Percentiles rank a stretch among this genome's conserved stretches.
These are phyloP conservation scores for Peronosclerospora sorghi DNA, from an alignment of 352 stramenopile species.

Conservation along the genomic window DNA sequence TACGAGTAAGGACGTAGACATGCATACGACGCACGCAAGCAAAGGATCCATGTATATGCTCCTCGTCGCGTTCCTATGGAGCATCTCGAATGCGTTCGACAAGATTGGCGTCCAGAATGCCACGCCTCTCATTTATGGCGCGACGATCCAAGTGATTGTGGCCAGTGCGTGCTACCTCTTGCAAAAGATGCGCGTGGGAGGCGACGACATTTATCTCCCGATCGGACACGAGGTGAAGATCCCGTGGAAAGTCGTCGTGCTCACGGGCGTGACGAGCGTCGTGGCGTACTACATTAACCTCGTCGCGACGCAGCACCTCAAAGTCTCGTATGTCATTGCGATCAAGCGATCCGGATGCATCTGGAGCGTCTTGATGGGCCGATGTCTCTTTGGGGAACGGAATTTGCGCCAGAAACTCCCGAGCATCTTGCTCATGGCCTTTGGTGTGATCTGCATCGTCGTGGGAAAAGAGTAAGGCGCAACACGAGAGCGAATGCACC, in stretches of 20 bases:
- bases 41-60: constrained; percentile 80
- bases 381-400: constrained; percentile 59
- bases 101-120: constrained; percentile 79
- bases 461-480: constrained; percentile 43
- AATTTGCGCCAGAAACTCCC: constrained; percentile 74
- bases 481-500: not conserved
- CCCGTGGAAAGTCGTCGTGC: constrained; percentile 59
- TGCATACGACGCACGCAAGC: constrained; percentile 45
- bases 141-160: constrained; percentile 64
- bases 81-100: constrained; percentile 74
- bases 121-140: constrained; percentile 58
- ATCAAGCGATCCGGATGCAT: constrained; percentile 81
- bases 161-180: constrained; percentile 47
- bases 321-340: constrained; percentile 77
- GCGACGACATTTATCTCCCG: constrained; percentile 46
- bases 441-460: constrained; percentile 71
- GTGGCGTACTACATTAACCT: constrained; percentile 82
- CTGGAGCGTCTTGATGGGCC: constrained; percentile 67
- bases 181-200: constrained; percentile 43
- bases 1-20: constrained; percentile 31
- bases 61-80: constrained; percentile 71
- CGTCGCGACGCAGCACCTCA: constrained; percentile 59
- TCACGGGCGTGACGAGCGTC: constrained; percentile 56
- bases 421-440: constrained; percentile 70
- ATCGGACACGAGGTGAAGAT: constrained; percentile 47